A percentile compares a stretch with the other conserved stretches of the same genome.
These are phyloP conservation scores for Aspergillus biplanus DNA, from an alignment of 495 filamentous ascomycete genomes.

Conservation along the genomic window DNA sequence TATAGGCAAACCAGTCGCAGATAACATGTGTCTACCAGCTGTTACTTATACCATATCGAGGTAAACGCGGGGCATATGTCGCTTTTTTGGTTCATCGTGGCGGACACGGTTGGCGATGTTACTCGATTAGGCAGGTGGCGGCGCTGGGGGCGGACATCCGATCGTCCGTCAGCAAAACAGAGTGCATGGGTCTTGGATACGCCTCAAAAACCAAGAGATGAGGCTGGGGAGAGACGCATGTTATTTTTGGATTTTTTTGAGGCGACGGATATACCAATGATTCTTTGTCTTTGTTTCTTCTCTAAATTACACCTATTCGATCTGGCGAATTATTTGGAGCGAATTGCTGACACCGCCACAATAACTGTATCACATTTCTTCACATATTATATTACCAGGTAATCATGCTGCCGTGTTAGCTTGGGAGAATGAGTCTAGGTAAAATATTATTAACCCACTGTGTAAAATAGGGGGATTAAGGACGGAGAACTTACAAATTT, in stretches of 20 bases:
- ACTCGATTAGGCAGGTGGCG: constrained; percentile 21
- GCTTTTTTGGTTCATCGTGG: neutral
- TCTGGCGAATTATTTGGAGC: too few species aligned
- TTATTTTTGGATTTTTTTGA: too few species aligned
- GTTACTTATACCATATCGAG: neutral
- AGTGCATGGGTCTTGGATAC: too few species aligned
- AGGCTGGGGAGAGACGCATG: too few species aligned
- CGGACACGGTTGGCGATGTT: constrained; percentile 14
- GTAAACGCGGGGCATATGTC: neutral
- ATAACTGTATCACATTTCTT: neutral
- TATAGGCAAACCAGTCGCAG: neutral
- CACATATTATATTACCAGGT: constrained; percentile 24
- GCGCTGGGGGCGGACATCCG: neutral
- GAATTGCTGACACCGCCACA: too few species aligned
- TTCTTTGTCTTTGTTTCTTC: too few species aligned
- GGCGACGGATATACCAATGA: too few species aligned
- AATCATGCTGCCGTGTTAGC: constrained; percentile 28
- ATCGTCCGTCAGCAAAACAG: too few species aligned
- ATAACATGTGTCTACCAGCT: neutral
- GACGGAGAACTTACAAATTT: constrained; percentile 36
- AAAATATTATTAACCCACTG: constrained; percentile 7
- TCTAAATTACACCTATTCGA: too few species aligned
- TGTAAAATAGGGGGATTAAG: constrained; percentile 1
- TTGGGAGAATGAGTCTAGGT: constrained; percentile 25
- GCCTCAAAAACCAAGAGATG: too few species aligned